Evolutionary conservation across 331 rosid genomes (phyloP).

Genomic region (Acacia pycnantha): DNA sequence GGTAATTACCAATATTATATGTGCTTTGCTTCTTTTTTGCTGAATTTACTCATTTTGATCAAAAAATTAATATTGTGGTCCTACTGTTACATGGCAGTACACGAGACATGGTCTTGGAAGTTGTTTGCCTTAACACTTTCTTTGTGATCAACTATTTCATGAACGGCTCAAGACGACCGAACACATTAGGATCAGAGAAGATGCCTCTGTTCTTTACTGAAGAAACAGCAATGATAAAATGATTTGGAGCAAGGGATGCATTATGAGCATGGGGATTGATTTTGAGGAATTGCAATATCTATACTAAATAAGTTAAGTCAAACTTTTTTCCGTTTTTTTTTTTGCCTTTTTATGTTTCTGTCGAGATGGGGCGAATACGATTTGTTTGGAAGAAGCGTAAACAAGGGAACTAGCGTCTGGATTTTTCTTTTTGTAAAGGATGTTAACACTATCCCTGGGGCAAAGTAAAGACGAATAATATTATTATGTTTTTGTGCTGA

Average conservation of each 20-base stretch:
- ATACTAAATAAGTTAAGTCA: background rate
- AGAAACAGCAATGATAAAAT: background rate
- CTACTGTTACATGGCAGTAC: background rate
- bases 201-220: background rate
- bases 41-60: background rate
- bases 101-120: background rate
- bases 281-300: background rate
- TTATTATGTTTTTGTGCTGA: background rate
- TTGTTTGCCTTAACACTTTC: background rate
- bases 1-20: background rate
- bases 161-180: background rate
- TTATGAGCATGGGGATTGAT: background rate
- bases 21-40: background rate
- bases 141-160: background rate
- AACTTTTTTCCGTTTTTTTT: background rate
- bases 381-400: slow-evolving; percentile 15
- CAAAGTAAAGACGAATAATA: background rate
- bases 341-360: background rate
- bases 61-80: background rate
- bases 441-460: background rate
- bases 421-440: background rate
- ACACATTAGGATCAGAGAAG: background rate
- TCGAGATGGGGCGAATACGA: background rate
- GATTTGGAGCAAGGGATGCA: background rate
- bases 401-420: background rate